Conservation (phyloP, 805 yeast genomes). For the Pichia gijzeniarum region DNA sequence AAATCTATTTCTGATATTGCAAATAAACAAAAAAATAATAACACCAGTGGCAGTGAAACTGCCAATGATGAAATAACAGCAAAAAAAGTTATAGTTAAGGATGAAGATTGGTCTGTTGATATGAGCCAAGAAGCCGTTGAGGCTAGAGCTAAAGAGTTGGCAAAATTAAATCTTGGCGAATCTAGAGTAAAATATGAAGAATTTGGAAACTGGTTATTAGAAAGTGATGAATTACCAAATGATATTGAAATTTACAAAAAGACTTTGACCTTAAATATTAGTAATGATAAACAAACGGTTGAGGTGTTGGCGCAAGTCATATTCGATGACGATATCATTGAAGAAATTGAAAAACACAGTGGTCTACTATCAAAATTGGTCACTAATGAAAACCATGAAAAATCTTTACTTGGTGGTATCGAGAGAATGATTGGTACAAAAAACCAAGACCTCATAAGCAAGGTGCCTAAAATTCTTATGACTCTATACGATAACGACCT, state of each 20-base stretch:
- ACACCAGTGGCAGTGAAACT: constrained; percentile 8
- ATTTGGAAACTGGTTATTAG: constrained; percentile 85
- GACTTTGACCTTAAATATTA: constrained; percentile 71
- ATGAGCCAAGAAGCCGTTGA: constrained; percentile 94
- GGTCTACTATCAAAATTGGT: constrained; percentile 80
- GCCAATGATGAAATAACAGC: background rate
- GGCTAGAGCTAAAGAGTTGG: constrained; percentile 83
- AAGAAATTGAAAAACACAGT: constrained; percentile 67
- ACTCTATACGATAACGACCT: constrained; percentile 78
- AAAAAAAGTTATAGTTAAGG: constrained; percentile 59
- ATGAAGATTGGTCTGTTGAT: constrained; percentile 97
- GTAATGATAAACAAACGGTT: constrained; percentile 65
- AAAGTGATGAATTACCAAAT: constrained; percentile 50
- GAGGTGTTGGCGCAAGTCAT: constrained; percentile 90
- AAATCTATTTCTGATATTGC: constrained; percentile 74
- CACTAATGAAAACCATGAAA: constrained; percentile 63
- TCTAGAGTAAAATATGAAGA: constrained; percentile 54
- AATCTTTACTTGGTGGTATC: constrained; percentile 89
- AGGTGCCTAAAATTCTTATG: constrained; percentile 76
- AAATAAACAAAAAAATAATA: constrained; percentile 32
- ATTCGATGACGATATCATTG: constrained; percentile 70
- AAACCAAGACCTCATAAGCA: constrained; percentile 59
- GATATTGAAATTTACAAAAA: constrained; percentile 93
- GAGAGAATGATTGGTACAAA: constrained; percentile 88
- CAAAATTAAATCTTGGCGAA: constrained; percentile 44